Base-by-base conservation (phyloP, 495 filamentous ascomycete genomes). In the Beverwykella pulmonaria region DNA sequence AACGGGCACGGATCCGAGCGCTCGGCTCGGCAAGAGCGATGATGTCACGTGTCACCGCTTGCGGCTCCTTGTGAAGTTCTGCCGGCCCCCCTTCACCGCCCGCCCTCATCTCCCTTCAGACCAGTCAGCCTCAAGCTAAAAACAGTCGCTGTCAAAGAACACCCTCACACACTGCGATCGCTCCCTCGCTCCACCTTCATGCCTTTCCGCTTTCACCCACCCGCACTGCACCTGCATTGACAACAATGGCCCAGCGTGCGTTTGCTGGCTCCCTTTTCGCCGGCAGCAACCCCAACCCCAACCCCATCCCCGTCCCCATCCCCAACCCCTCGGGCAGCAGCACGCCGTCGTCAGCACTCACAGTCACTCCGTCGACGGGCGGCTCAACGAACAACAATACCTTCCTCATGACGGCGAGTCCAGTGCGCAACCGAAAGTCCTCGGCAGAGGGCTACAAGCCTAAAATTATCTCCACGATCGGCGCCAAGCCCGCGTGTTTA, bases 401-500 rank as follows among this genome's bases (percentile, higher is more conserved):
- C 22, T 95, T 90, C 77, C 82, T 93, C 63, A 91, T 97, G 89
- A 87, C 92, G 3, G 86, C 88, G 64, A 92, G 89, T 59, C 90
- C 91, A 27, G 75, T 78, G 15, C 80, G 87, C 65, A 87, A 84
- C 77, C 84, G 83, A 53, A 82, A 85, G 54, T 83, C 82, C 49
- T 81, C 83, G 26, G 75, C 79, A 25, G 80, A 82, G 63, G 83
- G 84, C 66, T 93, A 95, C 76, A 87, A 86, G 41, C 93, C 93
- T 10, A 88, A 85, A 72, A 87, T 96, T 19, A 90, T 87, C 59
- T 75, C 75, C 20, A 79, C 75, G n/a, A 82, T 91, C 54, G 94
- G 94, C 44, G 91, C 94, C 76, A 82, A 92, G 56, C 93, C 96
- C 9, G 92, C 95, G 53, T 97, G 94, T 73, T 84, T 98, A 44